Percentiles rank a stretch among this genome's conserved stretches.
These are phyloP conservation scores for Cucurbita maxima DNA, from an alignment of 306 rosid species.

Conservation along the genomic window DNA sequence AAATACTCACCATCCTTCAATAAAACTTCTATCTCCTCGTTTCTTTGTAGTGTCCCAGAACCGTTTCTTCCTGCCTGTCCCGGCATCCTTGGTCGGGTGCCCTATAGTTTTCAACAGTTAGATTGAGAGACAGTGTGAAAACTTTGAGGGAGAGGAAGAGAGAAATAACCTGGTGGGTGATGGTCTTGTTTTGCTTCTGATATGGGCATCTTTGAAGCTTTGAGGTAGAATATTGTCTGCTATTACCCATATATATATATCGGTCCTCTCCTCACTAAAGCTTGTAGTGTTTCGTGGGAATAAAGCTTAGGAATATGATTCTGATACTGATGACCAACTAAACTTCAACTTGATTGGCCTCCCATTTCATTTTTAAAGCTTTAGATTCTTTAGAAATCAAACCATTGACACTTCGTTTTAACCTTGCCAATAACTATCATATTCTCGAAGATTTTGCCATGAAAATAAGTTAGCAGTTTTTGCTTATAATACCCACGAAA, in stretches of 20 bases:
- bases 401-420: not conserved
- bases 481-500: not conserved
- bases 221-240: not conserved
- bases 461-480: not conserved
- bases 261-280: not conserved
- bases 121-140: not conserved
- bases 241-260: not conserved
- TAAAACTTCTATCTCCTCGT: slow-evolving; percentile 66
- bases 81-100: slow-evolving; percentile 48
- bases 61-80: slow-evolving; percentile 22
- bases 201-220: not conserved
- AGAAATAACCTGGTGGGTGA: not conserved
- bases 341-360: not conserved
- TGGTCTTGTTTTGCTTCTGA: slow-evolving; percentile 1
- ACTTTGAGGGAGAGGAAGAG: not conserved
- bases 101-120: slow-evolving; percentile 15
- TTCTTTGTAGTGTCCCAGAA: slow-evolving; percentile 19
- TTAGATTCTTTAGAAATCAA: not conserved
- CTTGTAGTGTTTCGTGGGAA: not conserved
- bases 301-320: not conserved
- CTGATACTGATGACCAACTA: not conserved
- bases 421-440: not conserved
- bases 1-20: slow-evolving; percentile 60
- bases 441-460: not conserved
- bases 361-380: not conserved